A percentile compares a stretch with the other conserved stretches of the same genome.
Evolutionary conservation across 164 flowering plant species (phyloP).

Genomic region (Hamamelis virginiana): DNA sequence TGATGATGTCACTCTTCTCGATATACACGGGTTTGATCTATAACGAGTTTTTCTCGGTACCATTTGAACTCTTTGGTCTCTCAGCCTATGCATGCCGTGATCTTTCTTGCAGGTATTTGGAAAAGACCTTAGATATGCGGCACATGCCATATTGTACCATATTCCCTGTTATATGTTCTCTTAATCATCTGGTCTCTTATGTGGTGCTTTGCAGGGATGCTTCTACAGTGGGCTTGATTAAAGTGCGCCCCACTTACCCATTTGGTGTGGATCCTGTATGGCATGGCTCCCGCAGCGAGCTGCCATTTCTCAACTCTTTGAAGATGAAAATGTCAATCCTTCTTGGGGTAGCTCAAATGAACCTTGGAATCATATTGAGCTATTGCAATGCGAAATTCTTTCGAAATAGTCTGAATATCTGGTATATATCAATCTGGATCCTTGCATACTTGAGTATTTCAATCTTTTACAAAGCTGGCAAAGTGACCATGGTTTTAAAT

Average conservation of each 20-base stretch:
- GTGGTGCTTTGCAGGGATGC: conserved; percentile 58
- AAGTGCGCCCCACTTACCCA: conserved; percentile 78
- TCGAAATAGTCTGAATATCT: conserved; percentile 56
- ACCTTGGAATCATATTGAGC: conserved; percentile 90
- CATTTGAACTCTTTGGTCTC: conserved; percentile 80
- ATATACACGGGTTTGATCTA: conserved; percentile 94
- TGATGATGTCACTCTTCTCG: conserved; percentile 94
- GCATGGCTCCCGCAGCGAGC: conserved; percentile 93
- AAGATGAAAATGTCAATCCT: conserved; percentile 99
- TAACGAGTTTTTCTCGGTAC: conserved; percentile 95
- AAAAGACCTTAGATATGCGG: not conserved
- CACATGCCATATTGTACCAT: not conserved
- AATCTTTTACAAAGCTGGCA: not conserved
- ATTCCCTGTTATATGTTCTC: not conserved
- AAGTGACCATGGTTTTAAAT: not conserved
- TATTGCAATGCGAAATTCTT: conserved; percentile 83
- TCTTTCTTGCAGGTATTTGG: conserved; percentile 73
- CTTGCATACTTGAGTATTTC: not conserved
- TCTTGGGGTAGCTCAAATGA: conserved; percentile 95
- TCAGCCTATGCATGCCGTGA: conserved; percentile 96
- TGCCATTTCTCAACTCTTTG: conserved; percentile 93
- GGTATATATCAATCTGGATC: conserved; percentile 43
- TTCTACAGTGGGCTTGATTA: conserved; percentile 72
- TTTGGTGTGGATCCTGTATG: conserved; percentile 95
- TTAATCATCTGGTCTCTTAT: not conserved